Evolutionary conservation across 2,329 filamentous ascomycete species (phyloP).

Genomic region (Neonectria hederae): DNA sequence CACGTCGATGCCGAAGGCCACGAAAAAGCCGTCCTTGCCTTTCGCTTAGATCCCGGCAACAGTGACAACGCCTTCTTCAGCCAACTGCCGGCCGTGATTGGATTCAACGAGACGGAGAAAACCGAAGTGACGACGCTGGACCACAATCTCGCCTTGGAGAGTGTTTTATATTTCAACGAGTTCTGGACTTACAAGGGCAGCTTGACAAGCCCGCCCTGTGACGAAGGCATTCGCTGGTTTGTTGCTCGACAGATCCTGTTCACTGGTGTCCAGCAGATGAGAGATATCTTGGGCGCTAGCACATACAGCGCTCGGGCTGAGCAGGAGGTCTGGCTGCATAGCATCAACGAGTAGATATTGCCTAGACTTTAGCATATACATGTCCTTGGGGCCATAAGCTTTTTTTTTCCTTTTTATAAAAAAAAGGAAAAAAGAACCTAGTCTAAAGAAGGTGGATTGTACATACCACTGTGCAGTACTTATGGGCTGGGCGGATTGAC

Average conservation of each 20-base stretch:
- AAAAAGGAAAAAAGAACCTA: no score
- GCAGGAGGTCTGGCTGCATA: slow-evolving; percentile 33
- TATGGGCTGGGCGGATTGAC: no score
- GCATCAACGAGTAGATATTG: slow-evolving; percentile 24
- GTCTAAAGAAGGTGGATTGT: no score
- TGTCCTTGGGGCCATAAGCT: neutral
- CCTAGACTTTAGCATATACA: neutral
- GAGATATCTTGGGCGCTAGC: slow-evolving; percentile 29
- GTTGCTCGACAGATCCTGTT: slow-evolving; percentile 31
- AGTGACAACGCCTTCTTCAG: slow-evolving; percentile 20
- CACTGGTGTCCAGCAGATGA: slow-evolving; percentile 33
- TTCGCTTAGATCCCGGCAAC: slow-evolving; percentile 30
- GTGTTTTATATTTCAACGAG: slow-evolving; percentile 29
- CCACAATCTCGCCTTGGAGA: slow-evolving; percentile 22
- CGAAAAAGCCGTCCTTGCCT: slow-evolving; percentile 26
- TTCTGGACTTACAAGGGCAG: slow-evolving; percentile 37
- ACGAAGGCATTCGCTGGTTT: slow-evolving; percentile 30
- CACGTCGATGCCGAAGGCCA: slow-evolving; percentile 30
- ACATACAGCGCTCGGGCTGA: slow-evolving; percentile 32
- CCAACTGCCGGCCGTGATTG: slow-evolving; percentile 23
- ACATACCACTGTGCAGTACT: no score
- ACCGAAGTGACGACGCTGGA: slow-evolving; percentile 8
- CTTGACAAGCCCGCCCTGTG: slow-evolving; percentile 33
- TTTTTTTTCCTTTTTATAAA: no score
- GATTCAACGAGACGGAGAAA: slow-evolving; percentile 26